A percentile compares a stretch with the other conserved stretches of the same genome.
Evolutionary conservation across 2,329 filamentous ascomycete genomes (phyloP).

Genomic region (Pestalotiopsis sp.): DNA sequence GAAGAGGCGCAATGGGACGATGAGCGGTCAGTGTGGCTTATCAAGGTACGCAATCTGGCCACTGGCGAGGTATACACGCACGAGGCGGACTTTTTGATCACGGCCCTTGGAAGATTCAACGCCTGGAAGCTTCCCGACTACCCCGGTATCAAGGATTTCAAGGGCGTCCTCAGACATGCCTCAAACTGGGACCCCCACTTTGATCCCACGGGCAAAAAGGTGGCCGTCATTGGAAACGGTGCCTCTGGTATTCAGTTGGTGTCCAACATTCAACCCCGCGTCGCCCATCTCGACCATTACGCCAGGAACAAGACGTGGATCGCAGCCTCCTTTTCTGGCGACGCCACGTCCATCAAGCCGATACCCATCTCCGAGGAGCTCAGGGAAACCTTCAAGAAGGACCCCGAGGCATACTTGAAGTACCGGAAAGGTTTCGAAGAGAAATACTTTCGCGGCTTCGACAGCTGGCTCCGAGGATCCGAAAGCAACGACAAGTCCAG

Average conservation of each 20-base stretch:
- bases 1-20: conserved; percentile 58
- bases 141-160: conserved; percentile 55
- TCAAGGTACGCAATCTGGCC: conserved; percentile 44
- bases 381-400: conserved; percentile 54
- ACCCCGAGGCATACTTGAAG: conserved; percentile 61
- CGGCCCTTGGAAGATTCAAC: conserved; percentile 67
- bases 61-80: conserved; percentile 41
- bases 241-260: conserved; percentile 61
- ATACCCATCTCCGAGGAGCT: conserved; percentile 57
- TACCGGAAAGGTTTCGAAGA: conserved; percentile 60
- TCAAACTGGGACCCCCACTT: conserved; percentile 60
- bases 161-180: conserved; percentile 59
- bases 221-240: conserved; percentile 66
- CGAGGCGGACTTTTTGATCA: conserved; percentile 62
- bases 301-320: conserved; percentile 69
- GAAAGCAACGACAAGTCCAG: conserved; percentile 49
- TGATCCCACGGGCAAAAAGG: conserved; percentile 48
- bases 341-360: conserved; percentile 55
- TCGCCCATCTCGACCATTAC: conserved; percentile 62
- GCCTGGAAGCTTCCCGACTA: conserved; percentile 65
- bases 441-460: conserved; percentile 64
- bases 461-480: conserved; percentile 54
- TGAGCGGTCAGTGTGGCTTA: conserved; percentile 53
- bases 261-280: conserved; percentile 51
- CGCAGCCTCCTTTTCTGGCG: conserved; percentile 60